A percentile compares a stretch with the other conserved stretches of the same genome.
phyloP scores from a whole-genome alignment of 768 basidiomycete genomes.

The Psilocybe azurescens region DNA sequence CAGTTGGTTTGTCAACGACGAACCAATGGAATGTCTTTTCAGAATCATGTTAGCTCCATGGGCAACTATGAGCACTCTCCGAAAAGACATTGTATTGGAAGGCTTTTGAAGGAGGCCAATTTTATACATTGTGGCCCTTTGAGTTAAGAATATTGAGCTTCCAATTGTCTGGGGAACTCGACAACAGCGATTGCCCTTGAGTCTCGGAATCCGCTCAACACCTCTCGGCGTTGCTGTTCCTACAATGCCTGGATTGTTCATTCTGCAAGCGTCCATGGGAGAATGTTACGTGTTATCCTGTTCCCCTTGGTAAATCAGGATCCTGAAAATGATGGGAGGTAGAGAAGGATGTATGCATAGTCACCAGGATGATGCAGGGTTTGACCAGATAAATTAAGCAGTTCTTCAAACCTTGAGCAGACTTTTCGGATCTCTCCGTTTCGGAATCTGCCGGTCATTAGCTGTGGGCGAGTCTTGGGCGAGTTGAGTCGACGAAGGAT shows the following conservation, averaged over 20 bases:
- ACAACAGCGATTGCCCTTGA: neutral
- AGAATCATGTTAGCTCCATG: neutral
- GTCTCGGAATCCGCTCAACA: neutral
- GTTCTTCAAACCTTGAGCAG: too few relatives aligned
- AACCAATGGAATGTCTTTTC: neutral
- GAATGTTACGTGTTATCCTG: neutral
- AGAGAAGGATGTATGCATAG: too few relatives aligned
- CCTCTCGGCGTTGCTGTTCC: neutral
- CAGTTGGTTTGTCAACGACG: neutral
- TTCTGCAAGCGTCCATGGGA: neutral
- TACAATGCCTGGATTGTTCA: neutral
- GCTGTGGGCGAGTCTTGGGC: too few relatives aligned
- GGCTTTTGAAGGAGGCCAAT: neutral
- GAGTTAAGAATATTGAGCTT: too few relatives aligned
- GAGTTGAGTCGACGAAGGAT: too few relatives aligned
- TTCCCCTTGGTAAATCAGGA: too few relatives aligned
- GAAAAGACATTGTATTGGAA: neutral
- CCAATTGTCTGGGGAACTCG: too few relatives aligned
- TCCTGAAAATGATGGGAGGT: too few relatives aligned
- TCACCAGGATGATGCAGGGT: too few relatives aligned
- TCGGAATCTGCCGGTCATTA: too few relatives aligned
- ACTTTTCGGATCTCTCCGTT: too few relatives aligned
- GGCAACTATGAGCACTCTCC: neutral
- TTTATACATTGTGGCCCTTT: neutral
- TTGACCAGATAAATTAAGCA: too few relatives aligned